Conservation (phyloP, 805 yeast species). For the Pichia nanzhaoensis region DNA sequence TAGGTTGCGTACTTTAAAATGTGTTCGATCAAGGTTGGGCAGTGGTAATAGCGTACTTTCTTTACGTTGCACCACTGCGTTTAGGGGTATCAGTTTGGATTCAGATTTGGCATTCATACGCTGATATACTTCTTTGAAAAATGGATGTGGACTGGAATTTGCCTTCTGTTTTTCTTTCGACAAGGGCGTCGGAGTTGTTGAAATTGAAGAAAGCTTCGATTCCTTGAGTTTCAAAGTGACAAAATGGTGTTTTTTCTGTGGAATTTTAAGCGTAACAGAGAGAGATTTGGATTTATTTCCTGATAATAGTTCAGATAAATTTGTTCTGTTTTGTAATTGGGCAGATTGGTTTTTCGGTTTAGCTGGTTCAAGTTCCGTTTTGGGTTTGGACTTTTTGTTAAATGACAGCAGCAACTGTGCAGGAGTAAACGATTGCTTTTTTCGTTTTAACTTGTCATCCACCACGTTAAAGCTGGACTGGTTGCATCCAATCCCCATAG, state of each 20-base stretch:
- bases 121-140: constrained; percentile 10
- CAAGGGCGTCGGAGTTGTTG: too few species aligned
- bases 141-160: constrained; percentile 11
- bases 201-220: too few species aligned
- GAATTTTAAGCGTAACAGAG: background rate
- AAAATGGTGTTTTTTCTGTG: background rate
- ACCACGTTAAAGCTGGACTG: too few species aligned
- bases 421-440: background rate
- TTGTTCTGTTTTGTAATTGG: background rate
- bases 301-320: constrained; percentile 1
- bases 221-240: constrained; percentile 7
- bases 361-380: background rate
- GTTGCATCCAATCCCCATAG: too few species aligned
- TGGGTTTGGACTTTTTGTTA: background rate
- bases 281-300: constrained; percentile 1
- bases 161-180: background rate
- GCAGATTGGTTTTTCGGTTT: background rate
- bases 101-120: background rate
- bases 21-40: constrained; percentile 2
- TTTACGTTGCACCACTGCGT: background rate
- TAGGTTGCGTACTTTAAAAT: constrained; percentile 8
- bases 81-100: background rate
- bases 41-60: background rate
- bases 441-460: background rate
- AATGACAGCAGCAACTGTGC: background rate